A percentile compares a stretch with the other conserved stretches of the same genome.
Evolutionary conservation across 2,329 filamentous ascomycete species (phyloP).

Genomic region (Trichophyton benhamiae): DNA sequence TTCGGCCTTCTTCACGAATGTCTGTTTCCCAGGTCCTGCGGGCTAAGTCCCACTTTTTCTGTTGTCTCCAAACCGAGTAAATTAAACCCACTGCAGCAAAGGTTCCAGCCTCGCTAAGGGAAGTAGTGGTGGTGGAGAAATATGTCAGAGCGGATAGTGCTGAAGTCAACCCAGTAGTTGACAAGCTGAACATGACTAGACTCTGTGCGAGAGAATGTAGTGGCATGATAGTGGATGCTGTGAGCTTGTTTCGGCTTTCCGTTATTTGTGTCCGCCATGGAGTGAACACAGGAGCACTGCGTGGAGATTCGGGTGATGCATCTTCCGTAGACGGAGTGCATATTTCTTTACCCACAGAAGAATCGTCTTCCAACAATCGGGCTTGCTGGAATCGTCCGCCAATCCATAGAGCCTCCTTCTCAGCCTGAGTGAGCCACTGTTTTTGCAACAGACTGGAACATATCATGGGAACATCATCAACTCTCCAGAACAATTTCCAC

Average conservation of each 20-base stretch:
- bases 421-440: constrained; percentile 64
- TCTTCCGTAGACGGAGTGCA: neutral
- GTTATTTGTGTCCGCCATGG: constrained; percentile 64
- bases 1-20: constrained; percentile 45
- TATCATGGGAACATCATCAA: constrained; percentile 80
- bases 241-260: constrained; percentile 53
- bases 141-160: constrained; percentile 46
- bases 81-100: constrained; percentile 48
- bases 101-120: constrained; percentile 46
- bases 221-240: constrained; percentile 54
- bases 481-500: constrained; percentile 94
- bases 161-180: constrained; percentile 53
- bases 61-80: constrained; percentile 45
- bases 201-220: constrained; percentile 61
- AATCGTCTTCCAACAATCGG: constrained; percentile 33
- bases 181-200: constrained; percentile 62
- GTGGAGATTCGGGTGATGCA: neutral
- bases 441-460: constrained; percentile 64
- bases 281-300: neutral
- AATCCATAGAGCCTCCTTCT: constrained; percentile 71
- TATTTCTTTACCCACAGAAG: neutral
- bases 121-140: constrained; percentile 40
- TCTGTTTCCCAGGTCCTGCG: constrained; percentile 41
- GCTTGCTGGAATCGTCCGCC: constrained; percentile 62
- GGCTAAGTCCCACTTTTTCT: constrained; percentile 46